Evolutionary conservation across 306 rosid genomes (phyloP).

Genomic region (Cicer cuneatum): DNA sequence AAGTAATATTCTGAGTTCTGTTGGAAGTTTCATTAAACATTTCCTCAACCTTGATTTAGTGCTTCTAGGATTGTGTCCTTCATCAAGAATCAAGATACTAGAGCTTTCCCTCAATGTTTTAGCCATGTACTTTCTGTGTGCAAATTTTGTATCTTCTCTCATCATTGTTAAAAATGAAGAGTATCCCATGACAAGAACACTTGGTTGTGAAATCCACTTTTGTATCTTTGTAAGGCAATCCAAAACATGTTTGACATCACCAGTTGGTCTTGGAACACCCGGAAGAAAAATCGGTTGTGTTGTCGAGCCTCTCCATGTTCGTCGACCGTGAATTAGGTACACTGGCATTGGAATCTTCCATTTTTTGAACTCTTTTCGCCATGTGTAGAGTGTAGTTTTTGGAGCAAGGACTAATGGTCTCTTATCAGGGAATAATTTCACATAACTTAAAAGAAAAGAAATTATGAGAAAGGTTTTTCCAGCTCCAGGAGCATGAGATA

Average conservation of each 20-base stretch:
- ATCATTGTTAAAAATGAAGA: slow-evolving; percentile 75
- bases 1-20: slow-evolving; percentile 77
- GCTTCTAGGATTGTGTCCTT: slow-evolving; percentile 98
- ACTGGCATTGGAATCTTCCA: slow-evolving; percentile 85
- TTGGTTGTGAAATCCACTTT: slow-evolving; percentile 83
- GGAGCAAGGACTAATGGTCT: slow-evolving; percentile 87
- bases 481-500: slow-evolving; percentile 94
- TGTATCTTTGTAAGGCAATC: slow-evolving; percentile 80
- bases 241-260: slow-evolving; percentile 73
- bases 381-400: slow-evolving; percentile 83
- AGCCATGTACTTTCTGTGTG: slow-evolving; percentile 80
- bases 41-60: slow-evolving; percentile 87
- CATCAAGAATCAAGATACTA: slow-evolving; percentile 75
- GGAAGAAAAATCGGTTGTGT: slow-evolving; percentile 52
- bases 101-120: slow-evolving; percentile 84
- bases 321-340: slow-evolving; percentile 76
- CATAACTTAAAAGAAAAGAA: slow-evolving; percentile 80
- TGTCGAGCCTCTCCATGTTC: slow-evolving; percentile 55
- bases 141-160: slow-evolving; percentile 75
- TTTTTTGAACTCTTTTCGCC: slow-evolving; percentile 86
- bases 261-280: slow-evolving; percentile 63
- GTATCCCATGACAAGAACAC: slow-evolving; percentile 94
- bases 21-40: slow-evolving; percentile 82
- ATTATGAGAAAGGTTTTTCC: slow-evolving; percentile 86
- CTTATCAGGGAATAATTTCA: slow-evolving; percentile 78